These are phyloP conservation scores for Ampelomyces quisqualis DNA, from an alignment of 2,329 filamentous ascomycete species.

Conservation along the genomic window DNA sequence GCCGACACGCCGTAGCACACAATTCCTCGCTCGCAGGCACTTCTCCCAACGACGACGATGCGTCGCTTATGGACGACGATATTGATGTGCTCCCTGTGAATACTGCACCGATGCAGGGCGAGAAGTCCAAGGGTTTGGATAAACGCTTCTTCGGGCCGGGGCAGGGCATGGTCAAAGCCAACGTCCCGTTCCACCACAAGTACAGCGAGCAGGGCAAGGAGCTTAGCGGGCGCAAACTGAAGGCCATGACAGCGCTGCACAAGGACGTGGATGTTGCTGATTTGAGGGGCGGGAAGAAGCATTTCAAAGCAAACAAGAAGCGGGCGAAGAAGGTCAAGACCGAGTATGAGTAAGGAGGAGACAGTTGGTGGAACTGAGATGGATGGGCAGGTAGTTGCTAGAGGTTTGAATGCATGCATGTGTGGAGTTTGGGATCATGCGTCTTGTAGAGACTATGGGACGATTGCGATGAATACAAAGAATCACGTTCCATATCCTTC, in stretches of 20 bases:
- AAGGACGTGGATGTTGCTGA: conserved; percentile 82
- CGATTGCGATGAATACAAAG: too few species aligned
- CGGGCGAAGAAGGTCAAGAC: conserved; percentile 56
- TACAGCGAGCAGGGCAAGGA: conserved; percentile 85
- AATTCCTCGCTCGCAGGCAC: conserved; percentile 32
- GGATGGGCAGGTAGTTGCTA: neutral
- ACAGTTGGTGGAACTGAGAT: neutral
- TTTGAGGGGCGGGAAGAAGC: conserved; percentile 80
- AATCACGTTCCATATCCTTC: too few species aligned
- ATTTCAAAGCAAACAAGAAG: conserved; percentile 79
- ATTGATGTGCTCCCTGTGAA: conserved; percentile 52
- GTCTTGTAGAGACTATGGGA: too few species aligned
- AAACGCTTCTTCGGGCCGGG: conserved; percentile 81
- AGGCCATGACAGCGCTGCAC: conserved; percentile 77
- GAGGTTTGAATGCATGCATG: too few species aligned
- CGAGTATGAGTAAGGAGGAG: conserved; percentile 44
- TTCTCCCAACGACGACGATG: conserved; percentile 35
- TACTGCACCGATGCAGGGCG: conserved; percentile 53
- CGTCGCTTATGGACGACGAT: conserved; percentile 47
- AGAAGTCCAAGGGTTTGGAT: conserved; percentile 77
- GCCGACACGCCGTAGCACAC: conserved; percentile 59
- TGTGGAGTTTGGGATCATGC: too few species aligned
- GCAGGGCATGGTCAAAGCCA: conserved; percentile 63
- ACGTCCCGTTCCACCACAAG: conserved; percentile 83
- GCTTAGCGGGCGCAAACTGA: conserved; percentile 79